Evolutionary conservation across 2,329 filamentous ascomycete genomes (phyloP), one percentile per base, ranked within the genome.

Genomic region (Gyromitra esculenta): DNA sequence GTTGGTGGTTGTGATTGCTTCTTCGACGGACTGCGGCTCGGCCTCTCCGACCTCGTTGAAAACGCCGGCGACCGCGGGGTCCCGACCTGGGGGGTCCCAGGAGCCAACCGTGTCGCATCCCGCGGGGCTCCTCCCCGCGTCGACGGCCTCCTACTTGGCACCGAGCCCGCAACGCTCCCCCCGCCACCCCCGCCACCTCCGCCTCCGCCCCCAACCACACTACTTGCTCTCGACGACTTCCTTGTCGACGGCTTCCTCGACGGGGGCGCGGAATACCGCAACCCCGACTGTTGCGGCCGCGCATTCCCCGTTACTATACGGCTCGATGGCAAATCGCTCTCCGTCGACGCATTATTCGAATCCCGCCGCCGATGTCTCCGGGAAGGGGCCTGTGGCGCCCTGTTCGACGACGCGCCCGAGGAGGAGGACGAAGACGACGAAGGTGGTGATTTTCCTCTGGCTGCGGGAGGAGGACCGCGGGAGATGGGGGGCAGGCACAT

Each of bases 371-470:
- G 48, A 43, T 60, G 71, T 37, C 48, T 77, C 18, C 60, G 52
- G 5, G 65, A 31, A 11, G 68, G 66, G 39, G 37, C 41, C 15
- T 54, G 66, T 0, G 39, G 48, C 25, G 65, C 52, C 6, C 37
- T 37, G 15, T 63, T 54, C 25, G 71, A 74, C n/a, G 69, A 67
- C 18, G 71, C 56, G 13, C 57, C 60, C 39, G 75, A 77, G 43
- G 70, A 64, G 4, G 63, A 75, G 43, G 75, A 77, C 37, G 75
- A 75, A 25, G 66, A 77, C 21, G 75, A 77, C 31, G 75, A 77
- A 7, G 70, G 74, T 18, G 70, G 75, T 7, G 70, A 69, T 48
- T 77, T 77, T 41, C 63, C 74, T 11, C 43, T 71, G 25, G 50
- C 13, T 43, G 60, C 68, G 43, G 73, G 67, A 37, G 70, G 64